Evolutionary conservation across 1,139 yeast genomes (phyloP), one percentile per base, ranked within the genome.

Genomic region (Hanseniaspora gamundiae): DNA sequence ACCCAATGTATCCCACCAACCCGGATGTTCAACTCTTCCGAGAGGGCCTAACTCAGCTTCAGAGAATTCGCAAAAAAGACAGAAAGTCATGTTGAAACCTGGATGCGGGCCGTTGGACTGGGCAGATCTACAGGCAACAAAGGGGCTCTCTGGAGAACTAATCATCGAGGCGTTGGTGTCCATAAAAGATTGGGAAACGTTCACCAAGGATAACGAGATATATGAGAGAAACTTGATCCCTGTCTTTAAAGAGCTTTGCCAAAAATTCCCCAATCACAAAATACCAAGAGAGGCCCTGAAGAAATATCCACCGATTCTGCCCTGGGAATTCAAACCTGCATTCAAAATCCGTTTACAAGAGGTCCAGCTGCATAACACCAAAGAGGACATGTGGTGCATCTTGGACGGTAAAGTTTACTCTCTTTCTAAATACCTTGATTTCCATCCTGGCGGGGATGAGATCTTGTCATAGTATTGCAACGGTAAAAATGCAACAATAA

Each of bases 361-460:
- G 53, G 66, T 91, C 46, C 65, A 68, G 41, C 65, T 62, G 42
- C 97, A 91, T 59, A 70, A 68, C 27, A 60, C 68, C 0, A 53
- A 50, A 19, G 73, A 73, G 1, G 95, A 91, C 56, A 84, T 85
- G 48, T 91, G 98, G 98, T 82, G 93, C 5, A 76, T 77, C 38
- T 70, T 91, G 13, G 76, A 76, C 42, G 88, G 91, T 1, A 80
- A 76, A 53, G 94, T 91, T 2, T 91, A 83, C 64, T 85, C 88
- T 56, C 69, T 91, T 27, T 79, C 95, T 0, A 79, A 84, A 9
- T 91, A 91, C 60, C 61, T 91, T 29, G 69, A 76, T 46, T 91
- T 80, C 60, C 98, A 91, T 54, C 98, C 98, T 0, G 98, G 98
- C 21, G 98, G 98, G 1, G 78, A 70, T 2, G 77, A 74, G 6